These are phyloP conservation scores for Aspergillus fijiensis DNA, from an alignment of 2,329 filamentous ascomycete genomes.

Conservation along the genomic window DNA sequence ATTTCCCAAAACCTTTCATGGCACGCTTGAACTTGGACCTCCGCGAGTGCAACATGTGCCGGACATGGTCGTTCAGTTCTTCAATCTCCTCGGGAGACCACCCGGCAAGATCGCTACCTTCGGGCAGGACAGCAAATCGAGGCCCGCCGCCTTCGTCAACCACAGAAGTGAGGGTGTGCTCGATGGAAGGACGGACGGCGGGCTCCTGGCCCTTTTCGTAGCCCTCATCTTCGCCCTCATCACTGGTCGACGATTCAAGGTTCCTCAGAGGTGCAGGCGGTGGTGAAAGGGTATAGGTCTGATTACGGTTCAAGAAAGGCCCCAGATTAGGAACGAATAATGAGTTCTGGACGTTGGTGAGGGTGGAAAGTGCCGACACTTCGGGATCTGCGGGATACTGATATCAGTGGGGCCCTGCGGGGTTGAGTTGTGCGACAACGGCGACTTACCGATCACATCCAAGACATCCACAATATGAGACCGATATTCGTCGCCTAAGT, in stretches of 20 bases:
- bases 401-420: not conserved
- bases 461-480: conserved; percentile 65
- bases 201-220: conserved; percentile 20
- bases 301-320: conserved; percentile 69
- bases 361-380: conserved; percentile 75
- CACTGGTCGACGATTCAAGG: conserved; percentile 25
- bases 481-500: conserved; percentile 53
- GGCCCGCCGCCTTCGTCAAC: conserved; percentile 67
- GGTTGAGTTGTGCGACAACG: not conserved
- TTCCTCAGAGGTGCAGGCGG: conserved; percentile 34
- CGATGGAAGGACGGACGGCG: conserved; percentile 27
- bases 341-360: conserved; percentile 88
- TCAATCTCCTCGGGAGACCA: conserved; percentile 74
- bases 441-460: conserved; percentile 63
- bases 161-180: conserved; percentile 64
- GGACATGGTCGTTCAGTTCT: conserved; percentile 79
- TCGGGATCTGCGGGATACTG: conserved; percentile 65
- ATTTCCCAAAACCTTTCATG: conserved; percentile 78
- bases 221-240: conserved; percentile 27
- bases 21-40: conserved; percentile 75
- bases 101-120: conserved; percentile 68
- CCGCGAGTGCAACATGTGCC: conserved; percentile 82
- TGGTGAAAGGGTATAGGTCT: conserved; percentile 71
- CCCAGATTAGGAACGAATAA: conserved; percentile 84
- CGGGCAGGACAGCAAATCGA: conserved; percentile 76